Base-by-base conservation (phyloP, 352 stramenopile species). In the Pseudoperonospora humuli region DNA sequence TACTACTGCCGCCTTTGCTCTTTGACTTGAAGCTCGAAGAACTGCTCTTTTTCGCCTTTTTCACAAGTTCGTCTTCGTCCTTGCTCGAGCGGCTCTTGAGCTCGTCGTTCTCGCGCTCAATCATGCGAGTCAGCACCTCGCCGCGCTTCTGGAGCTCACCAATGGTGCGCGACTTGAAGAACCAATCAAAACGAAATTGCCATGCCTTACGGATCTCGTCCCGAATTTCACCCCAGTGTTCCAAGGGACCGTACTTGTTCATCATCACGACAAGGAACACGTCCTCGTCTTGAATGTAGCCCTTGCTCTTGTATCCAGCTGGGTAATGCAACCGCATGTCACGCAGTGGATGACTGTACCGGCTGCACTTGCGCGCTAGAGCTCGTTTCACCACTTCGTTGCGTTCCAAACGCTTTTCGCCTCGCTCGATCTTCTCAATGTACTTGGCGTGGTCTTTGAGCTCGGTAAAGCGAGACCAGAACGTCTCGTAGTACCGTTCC, bases 111-210 rank as follows among this genome's bases (percentile, higher is more conserved):
- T 97, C 90, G 29, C 83, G 86, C 67, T 98, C 90, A 19, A 98
- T 91, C 67, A 98, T 86, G 23, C 85, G 84, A 9, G 97, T 97
- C 20, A 99, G 72, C 10, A 95, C 69, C 57, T 98, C 95, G 10
- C 93, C 95, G 31, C 96, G 92, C 65, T 97, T 97, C 61, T 98
- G 93, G 20, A 99, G 84, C 69, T 99, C 96, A n/a, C 73, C 75
- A 19, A 96, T 94, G 50, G 88, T 98, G 29, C 96, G 78, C 24
- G 91, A 98, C 70, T 99, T 99, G 73, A 99, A 98, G 57, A 98
- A 99, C 96, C 95, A 99, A 64, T 99, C 93, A 49, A 99, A 99
- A 8, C 95, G 88, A 65, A 99, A 99, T 60, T 98, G 95, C 94
- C 93, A 98, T 13, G 94, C 92, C 40, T 95, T 94, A 49, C 89